Percentiles rank a stretch among this genome's conserved stretches.
phyloP scores from a whole-genome alignment of 2,329 filamentous ascomycete genomes.

The Tolypocladium inflatum region DNA sequence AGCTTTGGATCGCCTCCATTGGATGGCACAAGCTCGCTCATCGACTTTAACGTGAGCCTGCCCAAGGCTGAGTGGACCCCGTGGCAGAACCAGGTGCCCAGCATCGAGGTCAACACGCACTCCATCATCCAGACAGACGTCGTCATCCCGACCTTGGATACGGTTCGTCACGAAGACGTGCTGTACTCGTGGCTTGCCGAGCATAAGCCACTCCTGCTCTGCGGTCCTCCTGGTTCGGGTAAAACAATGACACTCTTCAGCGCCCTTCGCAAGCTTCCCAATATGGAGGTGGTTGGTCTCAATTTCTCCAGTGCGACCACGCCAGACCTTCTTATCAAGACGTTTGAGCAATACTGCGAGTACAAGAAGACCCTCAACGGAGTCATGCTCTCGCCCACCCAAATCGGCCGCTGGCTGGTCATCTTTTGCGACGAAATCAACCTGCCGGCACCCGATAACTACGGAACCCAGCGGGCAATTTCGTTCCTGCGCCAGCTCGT shows the following conservation, averaged over 20 bases:
- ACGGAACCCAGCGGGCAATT: constrained; percentile 93
- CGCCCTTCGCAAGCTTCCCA: constrained; percentile 88
- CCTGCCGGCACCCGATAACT: constrained; percentile 92
- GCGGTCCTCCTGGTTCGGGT: constrained; percentile 93
- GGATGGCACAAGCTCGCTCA: constrained; percentile 72
- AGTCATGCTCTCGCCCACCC: constrained; percentile 87
- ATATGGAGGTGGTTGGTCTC: constrained; percentile 98
- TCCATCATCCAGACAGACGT: constrained; percentile 97
- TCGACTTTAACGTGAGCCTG: constrained; percentile 87
- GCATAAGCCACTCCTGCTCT: constrained; percentile 93
- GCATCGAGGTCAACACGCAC: constrained; percentile 95
- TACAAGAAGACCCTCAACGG: constrained; percentile 98
- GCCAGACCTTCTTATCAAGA: constrained; percentile 95
- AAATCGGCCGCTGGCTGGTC: constrained; percentile 95
- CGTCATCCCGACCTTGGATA: constrained; percentile 95
- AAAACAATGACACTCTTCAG: constrained; percentile 99
- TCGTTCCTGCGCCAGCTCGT: constrained; percentile 96
- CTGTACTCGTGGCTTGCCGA: constrained; percentile 98
- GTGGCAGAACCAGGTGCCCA: constrained; percentile 93
- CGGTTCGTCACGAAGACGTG: constrained; percentile 96
- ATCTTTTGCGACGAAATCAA: constrained; percentile 99
- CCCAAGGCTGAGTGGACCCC: constrained; percentile 82
- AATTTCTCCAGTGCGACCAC: constrained; percentile 99
- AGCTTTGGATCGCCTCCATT: constrained; percentile 78
- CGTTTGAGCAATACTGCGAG: constrained; percentile 98